These are phyloP conservation scores for Calocybe gangraenosa DNA, from an alignment of 768 basidiomycete species.

Conservation along the genomic window DNA sequence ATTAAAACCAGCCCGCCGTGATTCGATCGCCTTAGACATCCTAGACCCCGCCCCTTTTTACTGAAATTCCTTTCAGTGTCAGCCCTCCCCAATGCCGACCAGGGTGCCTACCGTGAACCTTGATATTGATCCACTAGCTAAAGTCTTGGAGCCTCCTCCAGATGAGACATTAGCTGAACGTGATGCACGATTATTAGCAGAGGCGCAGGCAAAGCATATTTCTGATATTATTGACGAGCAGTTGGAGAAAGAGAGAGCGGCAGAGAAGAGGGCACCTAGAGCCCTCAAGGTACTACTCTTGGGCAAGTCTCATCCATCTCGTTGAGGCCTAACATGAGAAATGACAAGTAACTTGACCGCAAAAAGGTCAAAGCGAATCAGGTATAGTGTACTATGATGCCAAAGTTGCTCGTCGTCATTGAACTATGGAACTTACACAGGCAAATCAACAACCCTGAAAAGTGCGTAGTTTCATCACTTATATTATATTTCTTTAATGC, in stretches of 20 bases:
- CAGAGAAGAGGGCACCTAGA: slow-evolving; percentile 42
- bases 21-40: slow-evolving; percentile 5
- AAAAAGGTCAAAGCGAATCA: slow-evolving; percentile 73
- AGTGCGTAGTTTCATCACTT: slow-evolving; percentile 40
- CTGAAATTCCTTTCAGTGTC: not conserved
- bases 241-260: slow-evolving; percentile 43
- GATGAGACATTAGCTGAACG: slow-evolving; percentile 46
- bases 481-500: not conserved
- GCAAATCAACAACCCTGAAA: slow-evolving; percentile 78
- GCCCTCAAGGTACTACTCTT: slow-evolving; percentile 58
- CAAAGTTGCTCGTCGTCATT: not conserved
- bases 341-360: not conserved
- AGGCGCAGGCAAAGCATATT: slow-evolving; percentile 47
- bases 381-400: slow-evolving; percentile 38
- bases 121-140: slow-evolving; percentile 46
- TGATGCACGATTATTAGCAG: slow-evolving; percentile 38
- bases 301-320: slow-evolving; percentile 32
- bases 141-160: slow-evolving; percentile 46
- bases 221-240: slow-evolving; percentile 67
- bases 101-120: not conserved
- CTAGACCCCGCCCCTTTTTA: not conserved
- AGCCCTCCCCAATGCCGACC: slow-evolving; percentile 1
- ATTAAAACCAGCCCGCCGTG: not conserved
- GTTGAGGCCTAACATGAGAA: not conserved
- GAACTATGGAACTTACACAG: slow-evolving; percentile 27